Evolutionary conservation across 2,329 filamentous ascomycete species (phyloP), one percentile per base, ranked within the genome.

Genomic region (Diaporthe sp.): DNA sequence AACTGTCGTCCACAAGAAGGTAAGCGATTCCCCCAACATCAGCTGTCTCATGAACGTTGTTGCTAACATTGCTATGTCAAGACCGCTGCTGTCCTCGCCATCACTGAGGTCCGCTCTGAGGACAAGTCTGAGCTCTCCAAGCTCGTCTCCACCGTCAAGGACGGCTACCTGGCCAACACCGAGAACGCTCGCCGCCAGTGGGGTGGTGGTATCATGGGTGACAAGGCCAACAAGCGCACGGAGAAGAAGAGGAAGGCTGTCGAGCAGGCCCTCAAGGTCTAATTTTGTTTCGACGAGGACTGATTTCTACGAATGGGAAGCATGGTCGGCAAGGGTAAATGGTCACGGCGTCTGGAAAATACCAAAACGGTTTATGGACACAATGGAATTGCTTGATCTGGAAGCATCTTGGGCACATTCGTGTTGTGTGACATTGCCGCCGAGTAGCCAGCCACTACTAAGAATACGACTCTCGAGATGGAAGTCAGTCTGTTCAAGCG

Each of bases 1-100:
- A 82, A 98, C 97, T 78, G 96, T 99, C 82, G 96, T 99, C 81
- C 96, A 99, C 94, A 98, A 99, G 94, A 99, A 99, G 94, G 94
- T 95, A 83, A 78, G 87, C 61, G 13, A 44, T 69, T 25, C 13
- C 31, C 39, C 57, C 19, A 7, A 1, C 2, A 13, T 8, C 3
- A 39, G 22, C 15, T n/a, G 9, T 22, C 7, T 8, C 15, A 4
- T 10, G 13, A 15, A 17, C 58, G 5, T 28, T 28, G 46, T n/a
- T 39, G 8, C 59, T n/a, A 39, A 77, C 61, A 51, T 46, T 46
- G 55, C 44, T 65, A 46, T 76, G 82, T 76, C n/a, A 76, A 95
- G 97, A 99, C 97, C 81, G 95, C 97, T 82, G 97, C 97, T 79
- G 97, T 98, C 81, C 91, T 98, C 82, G 97, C 97, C 82, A 85